Base-by-base conservation (phyloP, 805 yeast species). In the Ogataea methanolica region DNA sequence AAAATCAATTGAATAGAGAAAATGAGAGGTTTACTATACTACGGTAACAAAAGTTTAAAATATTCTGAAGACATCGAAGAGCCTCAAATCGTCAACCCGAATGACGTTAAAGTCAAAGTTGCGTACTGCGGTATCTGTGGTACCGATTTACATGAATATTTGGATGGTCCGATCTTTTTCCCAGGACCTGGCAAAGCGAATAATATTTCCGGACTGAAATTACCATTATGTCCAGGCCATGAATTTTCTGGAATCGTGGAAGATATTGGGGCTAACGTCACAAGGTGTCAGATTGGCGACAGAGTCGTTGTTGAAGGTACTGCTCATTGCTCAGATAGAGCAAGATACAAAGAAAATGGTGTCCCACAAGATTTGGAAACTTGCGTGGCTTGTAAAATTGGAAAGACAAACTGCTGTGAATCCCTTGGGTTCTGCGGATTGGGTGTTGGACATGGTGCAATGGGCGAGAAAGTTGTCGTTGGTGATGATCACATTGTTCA, bases 121-220 rank as follows among this genome's bases (percentile, higher is more conserved):
- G 66, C 62, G 4, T 78, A 69, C 59, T 79, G 85, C 56, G 87
- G 87, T 6, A 79, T 81, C 39, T 82, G 87, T 56, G 86, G 86
- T 26, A 72, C 82, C 1, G 85, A 80, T 59, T 63, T 80, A 36
- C 83, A 79, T 54, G 81, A 83, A 60, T 80, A 70, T 54, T 54
- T 66, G 26, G 79, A 75, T 26, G 84, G 83, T 0, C 85, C 88
- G 9, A 78, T 78, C 46, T 80, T 82, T 59, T 79, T 79, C 64
- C 73, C 47, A 17, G 19, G 66, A 62, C 45, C 48, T 8, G 55
- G 55, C 17, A 36, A 36, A 7, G 55, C 55, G 2, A 69, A 75
- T 46, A 66, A 65, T 36, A 60, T 78, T 16, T 71, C 76, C 1
- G 73, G 72, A 8, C 58, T 65, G 17, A 58, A 61, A 39, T 57